Percentiles rank a stretch among this genome's conserved stretches.
Conservation (phyloP, 1,284 basidiomycete species). For the Ganoderma resinaceum region DNA sequence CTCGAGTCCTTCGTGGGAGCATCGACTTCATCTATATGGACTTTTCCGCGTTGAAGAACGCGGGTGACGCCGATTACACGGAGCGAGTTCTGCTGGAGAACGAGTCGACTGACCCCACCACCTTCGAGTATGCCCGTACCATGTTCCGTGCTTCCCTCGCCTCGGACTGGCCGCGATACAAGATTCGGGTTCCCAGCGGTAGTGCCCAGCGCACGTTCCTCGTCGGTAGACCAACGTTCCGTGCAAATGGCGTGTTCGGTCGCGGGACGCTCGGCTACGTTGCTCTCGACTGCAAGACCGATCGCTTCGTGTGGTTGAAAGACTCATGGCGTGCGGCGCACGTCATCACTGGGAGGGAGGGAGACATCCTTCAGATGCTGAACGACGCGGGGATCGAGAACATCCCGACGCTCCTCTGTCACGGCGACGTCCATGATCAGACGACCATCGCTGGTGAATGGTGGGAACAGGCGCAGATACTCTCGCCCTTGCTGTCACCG, state of each 20-base stretch:
- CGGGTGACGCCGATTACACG: background rate
- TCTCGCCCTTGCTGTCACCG: background rate
- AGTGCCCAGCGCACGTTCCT: conserved; percentile 2
- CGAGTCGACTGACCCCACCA: background rate
- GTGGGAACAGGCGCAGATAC: conserved; percentile 2
- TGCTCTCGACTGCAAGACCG: conserved; percentile 6
- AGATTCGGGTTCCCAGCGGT: conserved; percentile 1
- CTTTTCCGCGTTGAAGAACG: background rate
- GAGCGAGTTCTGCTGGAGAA: background rate
- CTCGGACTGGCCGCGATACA: conserved; percentile 5
- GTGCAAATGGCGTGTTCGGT: conserved; percentile 7
- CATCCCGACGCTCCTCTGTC: conserved; percentile 20
- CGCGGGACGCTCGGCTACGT: conserved; percentile 22
- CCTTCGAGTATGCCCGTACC: conserved; percentile 10
- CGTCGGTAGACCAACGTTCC: conserved; percentile 14
- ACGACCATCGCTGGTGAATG: conserved; percentile 3
- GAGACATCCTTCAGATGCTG: conserved; percentile 5
- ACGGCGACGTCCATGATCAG: conserved; percentile 20
- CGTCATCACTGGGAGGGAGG: conserved; percentile 10
- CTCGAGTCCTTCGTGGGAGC: background rate
- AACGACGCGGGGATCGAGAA: conserved; percentile 1
- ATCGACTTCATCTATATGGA: conserved; percentile 8
- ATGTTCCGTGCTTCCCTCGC: conserved; percentile 7
- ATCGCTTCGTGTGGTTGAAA: conserved; percentile 23
- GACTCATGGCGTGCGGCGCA: conserved; percentile 18